Evolutionary conservation across 306 rosid genomes (phyloP).

Genomic region (Adenanthera pavonina): DNA sequence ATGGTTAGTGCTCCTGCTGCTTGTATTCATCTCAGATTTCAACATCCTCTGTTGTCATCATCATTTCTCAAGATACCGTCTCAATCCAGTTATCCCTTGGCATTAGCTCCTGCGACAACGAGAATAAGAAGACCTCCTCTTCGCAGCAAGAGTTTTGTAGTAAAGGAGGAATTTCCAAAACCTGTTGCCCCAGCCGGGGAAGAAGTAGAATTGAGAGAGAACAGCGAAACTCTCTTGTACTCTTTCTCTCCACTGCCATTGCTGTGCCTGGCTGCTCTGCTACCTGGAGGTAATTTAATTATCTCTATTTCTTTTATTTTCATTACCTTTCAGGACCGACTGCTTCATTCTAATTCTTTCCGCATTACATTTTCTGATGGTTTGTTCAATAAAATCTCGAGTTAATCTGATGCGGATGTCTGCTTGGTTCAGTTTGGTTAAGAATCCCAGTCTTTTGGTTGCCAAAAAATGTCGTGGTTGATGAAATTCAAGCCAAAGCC

Average conservation of each 20-base stretch:
- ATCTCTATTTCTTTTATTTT: neutral
- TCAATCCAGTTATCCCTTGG: conserved; percentile 29
- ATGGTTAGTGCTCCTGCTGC: conserved; percentile 44
- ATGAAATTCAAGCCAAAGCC: neutral
- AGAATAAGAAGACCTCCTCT: conserved; percentile 12
- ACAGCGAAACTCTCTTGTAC: conserved; percentile 53
- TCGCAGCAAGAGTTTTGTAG: conserved; percentile 32
- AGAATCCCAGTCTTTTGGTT: neutral
- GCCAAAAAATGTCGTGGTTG: neutral
- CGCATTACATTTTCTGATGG: neutral
- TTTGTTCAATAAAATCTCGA: neutral
- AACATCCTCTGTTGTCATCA: conserved; percentile 37
- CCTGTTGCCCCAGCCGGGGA: neutral
- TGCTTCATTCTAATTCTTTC: neutral
- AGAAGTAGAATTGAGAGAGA: conserved; percentile 38
- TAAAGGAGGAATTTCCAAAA: conserved; percentile 15
- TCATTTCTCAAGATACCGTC: conserved; percentile 37
- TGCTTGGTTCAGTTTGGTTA: neutral
- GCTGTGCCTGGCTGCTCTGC: conserved; percentile 60
- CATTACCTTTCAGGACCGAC: neutral
- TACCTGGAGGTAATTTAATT: conserved; percentile 75
- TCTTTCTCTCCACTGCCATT: conserved; percentile 79
- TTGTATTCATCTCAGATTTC: conserved; percentile 20
- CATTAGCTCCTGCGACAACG: conserved; percentile 23
- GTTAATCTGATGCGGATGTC: neutral